A percentile compares a stretch with the other conserved stretches of the same genome.
phyloP scores from a whole-genome alignment of 805 yeast genomes.

The Zygosaccharomyces kombuchaensis region DNA sequence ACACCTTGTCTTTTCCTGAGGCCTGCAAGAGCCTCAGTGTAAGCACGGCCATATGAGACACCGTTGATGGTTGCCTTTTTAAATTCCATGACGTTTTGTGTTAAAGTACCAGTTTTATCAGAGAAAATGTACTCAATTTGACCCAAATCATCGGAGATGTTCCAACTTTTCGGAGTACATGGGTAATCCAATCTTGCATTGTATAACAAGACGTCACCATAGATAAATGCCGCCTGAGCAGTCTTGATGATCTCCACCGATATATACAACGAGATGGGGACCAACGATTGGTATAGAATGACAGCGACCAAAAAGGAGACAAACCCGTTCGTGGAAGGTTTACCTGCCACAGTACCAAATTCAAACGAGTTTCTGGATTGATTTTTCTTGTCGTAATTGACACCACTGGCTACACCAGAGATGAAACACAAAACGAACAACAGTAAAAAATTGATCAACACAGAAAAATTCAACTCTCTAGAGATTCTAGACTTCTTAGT shows the following conservation, averaged over 20 bases:
- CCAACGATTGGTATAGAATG: conserved; percentile 72
- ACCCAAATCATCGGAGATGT: conserved; percentile 79
- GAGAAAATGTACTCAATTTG: conserved; percentile 81
- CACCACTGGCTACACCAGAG: conserved; percentile 68
- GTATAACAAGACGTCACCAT: conserved; percentile 69
- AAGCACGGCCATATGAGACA: conserved; percentile 67
- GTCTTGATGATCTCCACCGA: conserved; percentile 80
- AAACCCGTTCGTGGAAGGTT: conserved; percentile 64
- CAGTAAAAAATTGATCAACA: conserved; percentile 58
- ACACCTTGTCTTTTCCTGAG: conserved; percentile 72
- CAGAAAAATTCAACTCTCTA: conserved; percentile 66
- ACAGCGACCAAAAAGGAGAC: conserved; percentile 72
- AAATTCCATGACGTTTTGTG: conserved; percentile 83
- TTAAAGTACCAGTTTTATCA: conserved; percentile 80
- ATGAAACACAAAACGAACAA: conserved; percentile 64
- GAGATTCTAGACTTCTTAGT: conserved; percentile 72
- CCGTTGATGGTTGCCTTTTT: conserved; percentile 78
- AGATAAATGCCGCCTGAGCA: conserved; percentile 75
- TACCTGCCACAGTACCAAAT: conserved; percentile 62
- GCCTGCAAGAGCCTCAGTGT: conserved; percentile 80
- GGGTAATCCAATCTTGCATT: conserved; percentile 68
- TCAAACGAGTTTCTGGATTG: conserved; percentile 64
- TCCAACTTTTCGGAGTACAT: conserved; percentile 82
- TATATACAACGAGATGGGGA: conserved; percentile 77
- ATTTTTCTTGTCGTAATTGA: conserved; percentile 45